Evolutionary conservation across 179 eudicot genomes (phyloP), one percentile per base, ranked within the genome.

Genomic region (Silene noctiflora): DNA sequence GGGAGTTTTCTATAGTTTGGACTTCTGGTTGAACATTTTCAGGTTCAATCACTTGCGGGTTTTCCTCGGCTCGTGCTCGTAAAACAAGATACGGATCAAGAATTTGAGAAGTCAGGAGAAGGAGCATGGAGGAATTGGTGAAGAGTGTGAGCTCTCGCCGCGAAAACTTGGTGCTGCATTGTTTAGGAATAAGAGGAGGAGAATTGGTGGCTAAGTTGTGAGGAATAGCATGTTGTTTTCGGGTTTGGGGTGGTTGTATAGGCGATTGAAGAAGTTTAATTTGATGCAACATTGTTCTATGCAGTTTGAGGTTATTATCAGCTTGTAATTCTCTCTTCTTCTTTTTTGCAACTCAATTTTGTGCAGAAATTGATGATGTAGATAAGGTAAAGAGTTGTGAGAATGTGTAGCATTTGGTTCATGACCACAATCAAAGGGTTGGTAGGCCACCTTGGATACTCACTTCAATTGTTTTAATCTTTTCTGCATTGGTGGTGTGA

Each of bases 71-170:
- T 33, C 77, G 84, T 4, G 87, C 84, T 53, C 55, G 79, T 31
- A 87, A 27, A 10, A 27, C 67, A 1, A 53, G 33, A 66, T 63
- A 35, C 19, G 75, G 83, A 31, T 82, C 77, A 12, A 82, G 74
- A 22, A 77, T 29, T 66, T 84, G 90, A 68, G 88, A 84, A 35
- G 81, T 79, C 21, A 87, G 53, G 81, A 93, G 85, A 20, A 88
- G 81, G 12, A 86, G 81, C 55, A 89, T 44, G 29, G 94, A 84
- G 20, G 96, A 85, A 9, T 82, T 86, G 76, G 85, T 79, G 77
- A 83, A 84, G 69, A 88, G 79, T 1, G 91, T 65, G 53, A 91
- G 87, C 24, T 91, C 86, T 64, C 97, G 81, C 9, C 96, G 90
- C 10, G 91, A 82, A 51, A 89, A 68, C 71, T 75, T 85, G 75